Conservation (phyloP, 495 filamentous ascomycete species). For the Trichoderma orchidacearum region DNA sequence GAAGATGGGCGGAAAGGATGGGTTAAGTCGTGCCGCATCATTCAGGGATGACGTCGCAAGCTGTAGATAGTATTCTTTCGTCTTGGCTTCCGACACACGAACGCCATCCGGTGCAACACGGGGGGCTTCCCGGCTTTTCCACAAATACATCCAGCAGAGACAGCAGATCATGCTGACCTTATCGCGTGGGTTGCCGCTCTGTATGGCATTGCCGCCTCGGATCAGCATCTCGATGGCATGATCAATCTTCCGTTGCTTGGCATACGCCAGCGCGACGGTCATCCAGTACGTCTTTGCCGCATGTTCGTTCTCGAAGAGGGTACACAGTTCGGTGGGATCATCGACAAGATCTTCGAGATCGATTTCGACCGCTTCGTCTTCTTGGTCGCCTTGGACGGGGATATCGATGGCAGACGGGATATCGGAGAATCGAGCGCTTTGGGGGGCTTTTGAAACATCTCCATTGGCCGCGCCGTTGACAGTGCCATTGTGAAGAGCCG, state of each 20-base stretch:
- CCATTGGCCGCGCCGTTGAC: constrained; percentile 13
- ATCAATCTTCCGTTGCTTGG: constrained; percentile 84
- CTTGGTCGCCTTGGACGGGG: constrained; percentile 55
- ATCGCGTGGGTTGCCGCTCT: constrained; percentile 58
- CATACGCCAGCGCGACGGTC: constrained; percentile 90
- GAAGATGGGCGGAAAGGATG: constrained; percentile 73
- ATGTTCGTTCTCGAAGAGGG: constrained; percentile 80
- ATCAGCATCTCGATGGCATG: constrained; percentile 88
- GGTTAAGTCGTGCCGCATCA: constrained; percentile 87
- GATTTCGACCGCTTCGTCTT: constrained; percentile 78
- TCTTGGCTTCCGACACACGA: constrained; percentile 54
- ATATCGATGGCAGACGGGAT: constrained; percentile 85
- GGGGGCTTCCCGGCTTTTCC: constrained; percentile 86
- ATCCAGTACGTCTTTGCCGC: constrained; percentile 87
- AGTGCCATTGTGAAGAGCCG: constrained; percentile 16
- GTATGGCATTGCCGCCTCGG: constrained; percentile 65
- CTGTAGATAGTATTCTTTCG: constrained; percentile 86
- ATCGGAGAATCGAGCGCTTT: constrained; percentile 61
- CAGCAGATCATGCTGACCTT: constrained; percentile 72
- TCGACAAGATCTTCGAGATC: constrained; percentile 81
- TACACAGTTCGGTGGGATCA: constrained; percentile 91
- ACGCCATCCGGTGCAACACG: constrained; percentile 51
- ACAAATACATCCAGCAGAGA: constrained; percentile 83
- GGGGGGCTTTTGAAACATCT: constrained; percentile 6
- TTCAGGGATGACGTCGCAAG: constrained; percentile 83